These are phyloP conservation scores for Lecanoromycetidae sp. DNA, from an alignment of 2,329 filamentous ascomycete species.

Conservation along the genomic window DNA sequence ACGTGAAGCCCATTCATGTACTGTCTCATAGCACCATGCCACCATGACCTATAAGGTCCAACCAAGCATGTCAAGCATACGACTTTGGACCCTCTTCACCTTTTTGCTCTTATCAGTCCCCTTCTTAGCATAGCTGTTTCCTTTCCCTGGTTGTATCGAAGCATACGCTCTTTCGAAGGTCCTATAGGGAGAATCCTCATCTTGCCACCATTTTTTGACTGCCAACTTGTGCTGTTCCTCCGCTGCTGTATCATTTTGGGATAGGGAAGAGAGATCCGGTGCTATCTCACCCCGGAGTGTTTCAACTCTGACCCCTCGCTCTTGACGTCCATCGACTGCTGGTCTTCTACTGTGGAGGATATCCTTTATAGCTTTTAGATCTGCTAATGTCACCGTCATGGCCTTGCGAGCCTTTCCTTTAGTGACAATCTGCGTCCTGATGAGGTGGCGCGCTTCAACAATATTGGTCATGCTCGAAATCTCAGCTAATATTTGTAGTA, in stretches of 20 bases:
- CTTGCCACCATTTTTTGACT: slow-evolving; percentile 12
- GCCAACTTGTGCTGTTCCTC: background rate
- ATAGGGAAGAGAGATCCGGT: background rate
- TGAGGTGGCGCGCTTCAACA: background rate
- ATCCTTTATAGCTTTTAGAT: too few relatives aligned
- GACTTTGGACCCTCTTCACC: too few relatives aligned
- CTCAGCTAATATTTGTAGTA: background rate
- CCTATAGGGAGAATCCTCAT: slow-evolving; percentile 14
- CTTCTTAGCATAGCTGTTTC: slow-evolving; percentile 13
- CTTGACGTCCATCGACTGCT: too few relatives aligned
- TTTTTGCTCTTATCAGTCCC: background rate
- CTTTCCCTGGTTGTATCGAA: slow-evolving; percentile 11
- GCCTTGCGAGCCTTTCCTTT: too few relatives aligned
- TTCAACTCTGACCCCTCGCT: background rate
- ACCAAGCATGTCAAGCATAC: slow-evolving; percentile 3
- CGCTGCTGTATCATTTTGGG: slow-evolving; percentile 5
- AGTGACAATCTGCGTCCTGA: slow-evolving; percentile 1
- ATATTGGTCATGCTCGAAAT: slow-evolving; percentile 1
- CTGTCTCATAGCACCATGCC: background rate
- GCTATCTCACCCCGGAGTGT: slow-evolving; percentile 2
- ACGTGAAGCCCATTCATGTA: background rate
- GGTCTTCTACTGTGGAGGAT: too few relatives aligned
- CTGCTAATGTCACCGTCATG: too few relatives aligned
- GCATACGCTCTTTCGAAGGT: slow-evolving; percentile 9
- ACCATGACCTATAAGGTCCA: slow-evolving; percentile 2